phyloP scores from a whole-genome alignment of 2,329 filamentous ascomycete genomes.

The Ophiostoma novo-ulmi region DNA sequence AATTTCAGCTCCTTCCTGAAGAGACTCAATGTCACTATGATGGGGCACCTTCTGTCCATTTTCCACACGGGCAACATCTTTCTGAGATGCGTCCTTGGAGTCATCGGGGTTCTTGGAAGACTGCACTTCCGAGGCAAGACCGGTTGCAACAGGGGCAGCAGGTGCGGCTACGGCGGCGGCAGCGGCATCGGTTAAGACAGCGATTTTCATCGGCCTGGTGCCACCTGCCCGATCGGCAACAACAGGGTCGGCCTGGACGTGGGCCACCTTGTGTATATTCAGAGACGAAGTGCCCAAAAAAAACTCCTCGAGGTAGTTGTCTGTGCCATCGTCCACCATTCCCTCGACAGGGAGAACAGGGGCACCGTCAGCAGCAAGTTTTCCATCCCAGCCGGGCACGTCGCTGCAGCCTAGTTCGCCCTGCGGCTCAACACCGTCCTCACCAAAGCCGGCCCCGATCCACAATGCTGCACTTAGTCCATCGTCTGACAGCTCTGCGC shows the following conservation, averaged over 20 bases:
- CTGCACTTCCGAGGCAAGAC: not conserved
- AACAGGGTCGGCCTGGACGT: conserved; percentile 6
- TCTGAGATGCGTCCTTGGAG: not conserved
- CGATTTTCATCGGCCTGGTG: not conserved
- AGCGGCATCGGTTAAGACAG: not conserved
- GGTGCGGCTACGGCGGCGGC: not conserved
- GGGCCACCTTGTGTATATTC: conserved; percentile 13
- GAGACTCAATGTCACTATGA: conserved; percentile 87
- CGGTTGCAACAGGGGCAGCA: not conserved
- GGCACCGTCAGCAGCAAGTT: conserved; percentile 34
- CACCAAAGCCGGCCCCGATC: conserved; percentile 87
- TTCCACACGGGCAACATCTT: not conserved
- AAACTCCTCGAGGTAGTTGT: conserved; percentile 70
- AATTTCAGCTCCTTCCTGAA: conserved; percentile 90
- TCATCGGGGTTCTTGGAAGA: not conserved
- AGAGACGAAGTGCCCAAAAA: conserved; percentile 25
- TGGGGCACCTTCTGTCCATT: conserved; percentile 13
- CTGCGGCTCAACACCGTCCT: conserved; percentile 65
- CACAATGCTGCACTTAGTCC: conserved; percentile 87
- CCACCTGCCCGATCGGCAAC: not conserved
- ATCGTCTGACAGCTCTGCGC: conserved; percentile 65
- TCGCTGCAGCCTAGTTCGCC: conserved; percentile 94
- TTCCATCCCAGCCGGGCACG: conserved; percentile 78
- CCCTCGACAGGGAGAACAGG: conserved; percentile 42
- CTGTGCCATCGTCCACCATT: conserved; percentile 65